Evolutionary conservation across 495 filamentous ascomycete species (phyloP), one percentile per base, ranked within the genome.

Genomic region (Emericellopsis terricola): DNA sequence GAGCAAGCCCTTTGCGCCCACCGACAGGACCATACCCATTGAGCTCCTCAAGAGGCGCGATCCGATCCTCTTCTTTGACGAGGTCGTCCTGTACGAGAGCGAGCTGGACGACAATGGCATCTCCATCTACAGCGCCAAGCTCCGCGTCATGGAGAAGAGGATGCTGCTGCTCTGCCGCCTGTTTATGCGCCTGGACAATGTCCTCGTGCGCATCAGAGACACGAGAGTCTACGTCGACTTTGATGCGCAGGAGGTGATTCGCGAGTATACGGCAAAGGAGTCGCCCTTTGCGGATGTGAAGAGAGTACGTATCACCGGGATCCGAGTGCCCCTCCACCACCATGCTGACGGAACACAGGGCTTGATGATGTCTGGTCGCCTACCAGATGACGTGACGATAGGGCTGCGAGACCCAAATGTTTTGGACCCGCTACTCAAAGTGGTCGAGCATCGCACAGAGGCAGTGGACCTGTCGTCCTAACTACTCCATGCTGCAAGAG

Each of bases 51-150:
- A 73, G 49, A 70, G 76, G 11, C 47, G 58, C 23, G 89, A 97
- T 48, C 91, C 91, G 2, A 97, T 97, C 41, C 56, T 89, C 0
- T 91, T 94, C 56, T 87, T 84, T 49, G 84, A 96, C 49, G 82
- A 94, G 38, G 83, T 96, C 18, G 71, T 94, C 40, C 65, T 96
- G 18, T 97, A 96, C 51, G 89, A 96, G 59, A 86, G 91, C 53
- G 89, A 97, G 57, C 70, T 97, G 36, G 89, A 93, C 27, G 89
- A 97, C 51, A 97, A 97, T 52, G 89, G 89, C 17, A 87, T 94
- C 40, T 73, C 83, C 4, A 66, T 93, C 52, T 52, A 91, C 8
- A 86, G 73, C 16, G 77, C 77, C 57, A 96, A 96, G 60, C 57
- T 94, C 29, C 65, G 89, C 31, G 89, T 94, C 31, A 94, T 94